These are phyloP conservation scores for Coix lacrymajobi DNA, from an alignment of 176 grass and related monocot genomes.

Conservation along the genomic window DNA sequence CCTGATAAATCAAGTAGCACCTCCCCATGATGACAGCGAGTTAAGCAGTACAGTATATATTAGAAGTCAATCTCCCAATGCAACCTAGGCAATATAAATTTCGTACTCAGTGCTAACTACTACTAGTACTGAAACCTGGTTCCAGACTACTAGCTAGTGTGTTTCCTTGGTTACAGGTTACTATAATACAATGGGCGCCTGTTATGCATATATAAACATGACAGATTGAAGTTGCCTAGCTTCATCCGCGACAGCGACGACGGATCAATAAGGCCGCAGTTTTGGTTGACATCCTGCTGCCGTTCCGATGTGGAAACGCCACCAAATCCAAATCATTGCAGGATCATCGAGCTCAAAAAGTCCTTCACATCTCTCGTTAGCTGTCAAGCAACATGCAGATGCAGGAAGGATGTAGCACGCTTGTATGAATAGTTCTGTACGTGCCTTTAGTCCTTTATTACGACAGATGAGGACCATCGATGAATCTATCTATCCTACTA, in stretches of 20 bases:
- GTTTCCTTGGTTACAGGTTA: background rate
- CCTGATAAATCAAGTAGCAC: background rate
- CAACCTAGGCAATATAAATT: background rate
- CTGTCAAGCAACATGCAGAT: too few relatives aligned
- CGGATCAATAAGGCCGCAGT: background rate
- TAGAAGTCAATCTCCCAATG: background rate
- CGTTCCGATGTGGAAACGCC: background rate
- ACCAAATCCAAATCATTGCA: too few relatives aligned
- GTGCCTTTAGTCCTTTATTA: too few relatives aligned
- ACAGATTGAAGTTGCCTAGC: background rate
- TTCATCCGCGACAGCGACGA: background rate
- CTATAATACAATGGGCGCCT: background rate
- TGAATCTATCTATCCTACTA: too few relatives aligned
- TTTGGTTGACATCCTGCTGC: slow-evolving; percentile 16
- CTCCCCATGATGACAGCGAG: background rate
- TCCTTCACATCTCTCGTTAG: too few relatives aligned
- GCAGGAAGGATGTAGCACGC: too few relatives aligned
- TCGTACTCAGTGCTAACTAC: background rate
- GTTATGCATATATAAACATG: background rate
- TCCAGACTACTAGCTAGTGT: background rate
- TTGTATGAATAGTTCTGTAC: too few relatives aligned
- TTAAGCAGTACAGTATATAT: background rate
- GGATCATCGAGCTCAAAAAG: too few relatives aligned
- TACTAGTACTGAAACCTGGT: background rate
- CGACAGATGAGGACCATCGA: too few relatives aligned